Conservation (phyloP, 768 basidiomycete species). For the Termitomyces sp. region DNA sequence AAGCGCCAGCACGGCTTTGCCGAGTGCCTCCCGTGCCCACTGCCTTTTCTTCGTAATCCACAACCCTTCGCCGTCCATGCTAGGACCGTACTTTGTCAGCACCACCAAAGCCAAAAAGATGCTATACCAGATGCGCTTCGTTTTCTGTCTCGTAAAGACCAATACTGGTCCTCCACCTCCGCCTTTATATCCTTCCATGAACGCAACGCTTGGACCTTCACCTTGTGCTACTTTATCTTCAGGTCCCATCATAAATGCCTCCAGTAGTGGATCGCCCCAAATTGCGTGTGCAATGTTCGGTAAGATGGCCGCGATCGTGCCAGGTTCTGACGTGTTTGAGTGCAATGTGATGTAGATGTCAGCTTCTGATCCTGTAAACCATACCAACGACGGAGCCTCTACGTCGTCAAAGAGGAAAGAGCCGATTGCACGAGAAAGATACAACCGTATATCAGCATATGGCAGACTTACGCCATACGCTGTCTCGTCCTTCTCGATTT, state of each 20-base stretch:
- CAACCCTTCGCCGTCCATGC: conserved; percentile 7
- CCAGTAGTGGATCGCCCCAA: conserved; percentile 76
- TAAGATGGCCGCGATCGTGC: conserved; percentile 39
- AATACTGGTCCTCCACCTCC: conserved; percentile 45
- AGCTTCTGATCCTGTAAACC: conserved; percentile 55
- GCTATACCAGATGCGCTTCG: conserved; percentile 75
- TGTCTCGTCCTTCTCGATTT: conserved; percentile 26
- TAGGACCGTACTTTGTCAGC: conserved; percentile 30
- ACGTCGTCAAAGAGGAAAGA: conserved; percentile 75
- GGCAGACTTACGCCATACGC: conserved; percentile 24
- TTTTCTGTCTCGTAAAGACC: conserved; percentile 60
- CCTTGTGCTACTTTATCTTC: conserved; percentile 10
- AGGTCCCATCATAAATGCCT: conserved; percentile 48
- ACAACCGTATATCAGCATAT: conserved; percentile 37
- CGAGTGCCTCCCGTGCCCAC: conserved; percentile 39
- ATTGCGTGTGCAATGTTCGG: conserved; percentile 48
- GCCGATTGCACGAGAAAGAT: conserved; percentile 65
- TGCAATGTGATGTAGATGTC: conserved; percentile 48
- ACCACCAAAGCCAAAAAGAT: conserved; percentile 56
- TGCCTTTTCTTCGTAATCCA: conserved; percentile 18
- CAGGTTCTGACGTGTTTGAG: conserved; percentile 12
- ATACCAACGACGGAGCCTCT: conserved; percentile 61
- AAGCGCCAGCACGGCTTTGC: conserved; percentile 31
- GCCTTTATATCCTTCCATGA: conserved; percentile 54
- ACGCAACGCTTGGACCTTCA: conserved; percentile 37